Percentiles rank a stretch among this genome's conserved stretches.
phyloP scores from a whole-genome alignment of 2,329 filamentous ascomycete genomes.

The Beauveria sp. region DNA sequence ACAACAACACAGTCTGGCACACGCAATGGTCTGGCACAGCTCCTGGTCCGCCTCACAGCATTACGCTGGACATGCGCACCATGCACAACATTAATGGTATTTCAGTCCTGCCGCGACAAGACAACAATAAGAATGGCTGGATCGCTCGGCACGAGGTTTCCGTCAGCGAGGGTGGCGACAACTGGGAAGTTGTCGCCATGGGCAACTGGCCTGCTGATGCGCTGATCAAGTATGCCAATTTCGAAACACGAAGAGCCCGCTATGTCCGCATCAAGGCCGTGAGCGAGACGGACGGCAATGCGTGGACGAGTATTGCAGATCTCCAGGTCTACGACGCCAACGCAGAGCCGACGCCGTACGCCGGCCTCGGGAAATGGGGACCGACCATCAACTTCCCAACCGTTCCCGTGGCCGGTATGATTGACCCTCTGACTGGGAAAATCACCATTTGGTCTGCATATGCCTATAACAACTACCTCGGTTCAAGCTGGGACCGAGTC shows the following conservation, averaged over 20 bases:
- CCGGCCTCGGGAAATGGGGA: slow-evolving; percentile 24
- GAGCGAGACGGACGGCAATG: slow-evolving; percentile 22
- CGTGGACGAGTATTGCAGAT: slow-evolving; percentile 26
- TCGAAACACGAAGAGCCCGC: slow-evolving; percentile 21
- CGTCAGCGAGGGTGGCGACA: slow-evolving; percentile 21
- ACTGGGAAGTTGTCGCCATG: slow-evolving; percentile 20
- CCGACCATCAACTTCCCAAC: slow-evolving; percentile 28
- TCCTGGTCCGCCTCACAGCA: slow-evolving; percentile 19
- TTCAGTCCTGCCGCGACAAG: slow-evolving; percentile 23
- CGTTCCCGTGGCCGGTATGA: slow-evolving; percentile 25
- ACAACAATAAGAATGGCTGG: slow-evolving; percentile 19
- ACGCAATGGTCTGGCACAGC: slow-evolving; percentile 10
- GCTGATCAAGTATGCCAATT: slow-evolving; percentile 24
- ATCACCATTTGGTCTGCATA: slow-evolving; percentile 21
- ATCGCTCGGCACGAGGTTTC: slow-evolving; percentile 23
- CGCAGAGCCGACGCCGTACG: slow-evolving; percentile 17
- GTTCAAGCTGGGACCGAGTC: slow-evolving; percentile 11
- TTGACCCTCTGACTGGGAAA: slow-evolving; percentile 19
- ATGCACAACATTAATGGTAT: slow-evolving; percentile 22
- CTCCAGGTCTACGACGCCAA: slow-evolving; percentile 23
- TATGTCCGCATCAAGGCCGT: slow-evolving; percentile 24
- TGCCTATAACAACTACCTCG: slow-evolving; percentile 13
- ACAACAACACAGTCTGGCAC: slow-evolving; percentile 23
- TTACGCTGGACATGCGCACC: slow-evolving; percentile 24
- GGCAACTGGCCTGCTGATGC: slow-evolving; percentile 24